Conservation (phyloP, 148 eudicot species). For the Cornus kousa region DNA sequence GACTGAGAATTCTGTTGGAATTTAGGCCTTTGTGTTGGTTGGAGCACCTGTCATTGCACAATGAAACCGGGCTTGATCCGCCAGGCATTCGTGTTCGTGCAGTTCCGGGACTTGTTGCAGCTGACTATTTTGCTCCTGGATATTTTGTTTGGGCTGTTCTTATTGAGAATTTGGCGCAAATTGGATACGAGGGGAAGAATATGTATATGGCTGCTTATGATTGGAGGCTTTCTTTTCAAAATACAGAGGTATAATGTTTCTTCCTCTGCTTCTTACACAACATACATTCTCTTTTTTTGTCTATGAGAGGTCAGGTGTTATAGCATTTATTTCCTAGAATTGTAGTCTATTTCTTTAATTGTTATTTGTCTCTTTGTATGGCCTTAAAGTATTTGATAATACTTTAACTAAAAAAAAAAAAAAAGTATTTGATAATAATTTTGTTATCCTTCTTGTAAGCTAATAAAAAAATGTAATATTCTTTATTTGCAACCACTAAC, state of each 20-base stretch:
- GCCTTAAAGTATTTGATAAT: not conserved
- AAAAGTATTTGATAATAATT: no score
- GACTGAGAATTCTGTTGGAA: slow-evolving; percentile 4
- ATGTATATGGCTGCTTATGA: slow-evolving; percentile 74
- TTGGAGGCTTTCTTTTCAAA: slow-evolving; percentile 72
- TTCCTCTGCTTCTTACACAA: not conserved
- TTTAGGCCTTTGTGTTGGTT: slow-evolving; percentile 72
- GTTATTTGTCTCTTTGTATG: not conserved
- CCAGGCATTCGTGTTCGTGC: slow-evolving; percentile 69
- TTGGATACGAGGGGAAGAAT: slow-evolving; percentile 65
- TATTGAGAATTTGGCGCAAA: slow-evolving; percentile 52
- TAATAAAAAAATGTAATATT: not conserved
- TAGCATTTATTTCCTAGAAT: not conserved
- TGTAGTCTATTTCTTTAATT: not conserved
- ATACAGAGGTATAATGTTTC: slow-evolving; percentile 51
- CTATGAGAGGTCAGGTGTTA: not conserved
- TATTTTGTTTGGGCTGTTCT: slow-evolving; percentile 72
- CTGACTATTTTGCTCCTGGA: slow-evolving; percentile 71
- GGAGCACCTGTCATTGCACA: slow-evolving; percentile 71
- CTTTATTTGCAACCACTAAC: not conserved
- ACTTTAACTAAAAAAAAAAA: no score
- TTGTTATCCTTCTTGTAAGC: not conserved
- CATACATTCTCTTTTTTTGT: not conserved
- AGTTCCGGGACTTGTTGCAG: slow-evolving; percentile 63
- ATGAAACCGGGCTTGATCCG: slow-evolving; percentile 67